Conservation (phyloP, 2,329 filamentous ascomycete species). For the Rhytidhysteron rufulum region DNA sequence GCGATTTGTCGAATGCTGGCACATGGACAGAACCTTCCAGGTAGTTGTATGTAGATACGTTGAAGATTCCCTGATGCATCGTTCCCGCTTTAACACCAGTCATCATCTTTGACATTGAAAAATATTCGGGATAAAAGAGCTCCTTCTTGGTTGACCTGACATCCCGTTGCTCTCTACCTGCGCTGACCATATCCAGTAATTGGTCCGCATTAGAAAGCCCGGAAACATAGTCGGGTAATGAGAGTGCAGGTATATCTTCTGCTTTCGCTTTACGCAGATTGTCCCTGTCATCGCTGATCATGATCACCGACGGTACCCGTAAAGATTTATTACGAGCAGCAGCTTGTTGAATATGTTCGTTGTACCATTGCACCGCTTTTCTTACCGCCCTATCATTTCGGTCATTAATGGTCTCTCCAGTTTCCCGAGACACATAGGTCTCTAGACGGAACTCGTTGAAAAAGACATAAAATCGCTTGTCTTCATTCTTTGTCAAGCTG, state of each 20-base stretch:
- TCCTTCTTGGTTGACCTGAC: conserved; percentile 63
- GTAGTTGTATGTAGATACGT: conserved; percentile 97
- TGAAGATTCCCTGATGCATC: conserved; percentile 92
- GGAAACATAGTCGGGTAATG: conserved; percentile 70
- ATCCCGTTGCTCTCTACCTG: conserved; percentile 65
- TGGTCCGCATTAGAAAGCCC: conserved; percentile 79
- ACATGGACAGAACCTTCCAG: conserved; percentile 90
- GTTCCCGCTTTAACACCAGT: conserved; percentile 86
- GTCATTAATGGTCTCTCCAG: conserved; percentile 89
- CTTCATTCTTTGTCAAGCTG: conserved; percentile 86
- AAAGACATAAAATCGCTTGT: conserved; percentile 97
- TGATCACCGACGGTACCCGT: conserved; percentile 73
- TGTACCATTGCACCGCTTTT: conserved; percentile 84
- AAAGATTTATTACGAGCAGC: conserved; percentile 46
- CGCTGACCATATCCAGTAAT: conserved; percentile 89
- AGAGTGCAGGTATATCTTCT: conserved; percentile 68
- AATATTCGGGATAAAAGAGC: conserved; percentile 85
- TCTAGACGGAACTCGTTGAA: conserved; percentile 98
- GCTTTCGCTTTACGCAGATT: conserved; percentile 78
- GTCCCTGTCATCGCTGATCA: conserved; percentile 89
- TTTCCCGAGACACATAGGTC: conserved; percentile 73
- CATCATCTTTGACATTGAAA: conserved; percentile 85
- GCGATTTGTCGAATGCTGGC: conserved; percentile 80
- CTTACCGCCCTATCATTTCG: conserved; percentile 91
- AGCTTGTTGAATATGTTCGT: conserved; percentile 68